Conservation (phyloP, 805 yeast species). For the Yamadazyma olivae region DNA sequence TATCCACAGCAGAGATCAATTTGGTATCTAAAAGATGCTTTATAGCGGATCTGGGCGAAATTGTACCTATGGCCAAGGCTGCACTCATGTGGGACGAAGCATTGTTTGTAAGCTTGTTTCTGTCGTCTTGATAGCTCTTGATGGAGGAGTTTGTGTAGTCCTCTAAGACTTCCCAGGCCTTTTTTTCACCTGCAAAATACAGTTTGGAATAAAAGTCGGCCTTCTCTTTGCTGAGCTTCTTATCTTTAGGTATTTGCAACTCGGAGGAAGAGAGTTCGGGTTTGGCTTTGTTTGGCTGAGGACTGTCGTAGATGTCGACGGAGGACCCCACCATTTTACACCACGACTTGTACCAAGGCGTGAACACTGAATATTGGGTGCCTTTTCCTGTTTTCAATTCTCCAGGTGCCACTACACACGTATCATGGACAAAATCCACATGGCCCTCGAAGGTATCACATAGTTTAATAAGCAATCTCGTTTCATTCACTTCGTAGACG, state of each 20-base stretch:
- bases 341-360: slow-evolving; percentile 44
- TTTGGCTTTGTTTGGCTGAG: slow-evolving; percentile 1
- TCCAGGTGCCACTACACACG: slow-evolving; percentile 42
- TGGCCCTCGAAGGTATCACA: slow-evolving; percentile 13
- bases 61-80: slow-evolving; percentile 44
- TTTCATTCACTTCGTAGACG: slow-evolving; percentile 46
- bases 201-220: slow-evolving; percentile 3
- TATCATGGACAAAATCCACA: slow-evolving; percentile 33
- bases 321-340: slow-evolving; percentile 20
- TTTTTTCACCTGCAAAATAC: slow-evolving; percentile 26
- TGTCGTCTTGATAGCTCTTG: slow-evolving; percentile 25
- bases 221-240: slow-evolving; percentile 3
- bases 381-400: slow-evolving; percentile 31
- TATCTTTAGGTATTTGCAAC: slow-evolving; percentile 5
- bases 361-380: slow-evolving; percentile 41
- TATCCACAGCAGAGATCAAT: slow-evolving; percentile 18
- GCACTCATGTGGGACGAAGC: slow-evolving; percentile 42
- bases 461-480: slow-evolving; percentile 22
- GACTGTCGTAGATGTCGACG: slow-evolving; percentile 3
- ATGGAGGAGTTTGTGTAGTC: slow-evolving; percentile 22
- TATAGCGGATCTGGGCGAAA: slow-evolving; percentile 41
- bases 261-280: not conserved
- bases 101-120: slow-evolving; percentile 28
- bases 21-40: slow-evolving; percentile 24
- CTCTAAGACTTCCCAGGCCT: slow-evolving; percentile 22